Evolutionary conservation across 2,329 filamentous ascomycete species (phyloP).

Genomic region (Dothistroma septosporum): DNA sequence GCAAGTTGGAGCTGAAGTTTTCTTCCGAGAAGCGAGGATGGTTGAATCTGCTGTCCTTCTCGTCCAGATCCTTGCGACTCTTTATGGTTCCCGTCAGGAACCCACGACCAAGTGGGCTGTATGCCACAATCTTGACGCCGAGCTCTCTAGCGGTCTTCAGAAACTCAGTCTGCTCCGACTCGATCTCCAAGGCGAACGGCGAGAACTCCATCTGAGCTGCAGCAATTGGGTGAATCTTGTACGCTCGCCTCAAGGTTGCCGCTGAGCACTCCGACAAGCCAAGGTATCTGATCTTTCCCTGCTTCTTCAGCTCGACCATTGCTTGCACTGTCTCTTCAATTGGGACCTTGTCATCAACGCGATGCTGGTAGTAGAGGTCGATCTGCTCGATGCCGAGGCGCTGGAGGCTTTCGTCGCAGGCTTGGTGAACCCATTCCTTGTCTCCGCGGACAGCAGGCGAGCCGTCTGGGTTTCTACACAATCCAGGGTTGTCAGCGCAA

Average conservation of each 20-base stretch:
- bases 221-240: conserved; percentile 47
- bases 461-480: conserved; percentile 14
- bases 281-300: conserved; percentile 53
- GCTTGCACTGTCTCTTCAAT: conserved; percentile 45
- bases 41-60: conserved; percentile 28
- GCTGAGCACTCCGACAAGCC: conserved; percentile 50
- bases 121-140: conserved; percentile 42
- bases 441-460: conserved; percentile 32
- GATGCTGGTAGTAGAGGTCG: conserved; percentile 46
- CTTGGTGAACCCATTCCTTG: conserved; percentile 36
- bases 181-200: conserved; percentile 49
- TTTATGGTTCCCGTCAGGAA: conserved; percentile 44
- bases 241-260: conserved; percentile 48
- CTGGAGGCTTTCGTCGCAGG: conserved; percentile 37
- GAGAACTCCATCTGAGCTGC: conserved; percentile 55
- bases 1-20: conserved; percentile 32
- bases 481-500: not conserved
- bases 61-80: conserved; percentile 37
- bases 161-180: conserved; percentile 39
- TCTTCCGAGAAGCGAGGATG: conserved; percentile 32
- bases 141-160: conserved; percentile 47
- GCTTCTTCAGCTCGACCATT: conserved; percentile 45
- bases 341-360: conserved; percentile 41
- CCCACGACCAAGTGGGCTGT: conserved; percentile 41
- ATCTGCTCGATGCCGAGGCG: conserved; percentile 38